Evolutionary conservation across 306 rosid genomes (phyloP).

Genomic region (Gillenia trifoliata): DNA sequence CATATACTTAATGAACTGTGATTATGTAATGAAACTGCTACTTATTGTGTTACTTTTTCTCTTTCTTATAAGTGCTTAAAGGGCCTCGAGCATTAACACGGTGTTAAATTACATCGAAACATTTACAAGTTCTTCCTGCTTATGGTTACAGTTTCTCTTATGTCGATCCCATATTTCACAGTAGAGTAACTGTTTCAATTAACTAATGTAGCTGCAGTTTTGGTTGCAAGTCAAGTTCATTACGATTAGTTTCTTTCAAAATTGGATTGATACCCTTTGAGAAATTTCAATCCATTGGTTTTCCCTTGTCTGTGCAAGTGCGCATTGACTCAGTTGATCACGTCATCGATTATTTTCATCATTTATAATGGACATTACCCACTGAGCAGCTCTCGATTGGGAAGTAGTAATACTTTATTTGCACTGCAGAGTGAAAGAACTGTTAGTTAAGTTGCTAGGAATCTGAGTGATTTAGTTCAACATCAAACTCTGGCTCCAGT

Average conservation of each 20-base stretch:
- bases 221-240: background rate
- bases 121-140: background rate
- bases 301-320: background rate
- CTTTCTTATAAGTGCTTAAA: background rate
- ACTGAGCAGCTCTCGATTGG: background rate
- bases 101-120: background rate
- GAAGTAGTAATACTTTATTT: background rate
- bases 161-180: background rate
- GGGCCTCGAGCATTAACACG: background rate
- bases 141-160: background rate
- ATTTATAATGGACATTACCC: background rate
- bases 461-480: background rate
- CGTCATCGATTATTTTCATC: background rate
- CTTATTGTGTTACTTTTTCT: background rate
- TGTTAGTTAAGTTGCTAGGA: background rate
- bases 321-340: background rate
- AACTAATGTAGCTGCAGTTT: background rate
- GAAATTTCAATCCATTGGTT: background rate
- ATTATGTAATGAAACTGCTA: slow-evolving; percentile 5
- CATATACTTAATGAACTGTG: slow-evolving; percentile 5
- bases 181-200: background rate
- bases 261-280: background rate
- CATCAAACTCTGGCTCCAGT: background rate
- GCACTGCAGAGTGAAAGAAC: background rate
- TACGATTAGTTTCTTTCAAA: background rate